These are phyloP conservation scores for Corchorus olitorius DNA, from an alignment of 345 rosid species.

Conservation along the genomic window DNA sequence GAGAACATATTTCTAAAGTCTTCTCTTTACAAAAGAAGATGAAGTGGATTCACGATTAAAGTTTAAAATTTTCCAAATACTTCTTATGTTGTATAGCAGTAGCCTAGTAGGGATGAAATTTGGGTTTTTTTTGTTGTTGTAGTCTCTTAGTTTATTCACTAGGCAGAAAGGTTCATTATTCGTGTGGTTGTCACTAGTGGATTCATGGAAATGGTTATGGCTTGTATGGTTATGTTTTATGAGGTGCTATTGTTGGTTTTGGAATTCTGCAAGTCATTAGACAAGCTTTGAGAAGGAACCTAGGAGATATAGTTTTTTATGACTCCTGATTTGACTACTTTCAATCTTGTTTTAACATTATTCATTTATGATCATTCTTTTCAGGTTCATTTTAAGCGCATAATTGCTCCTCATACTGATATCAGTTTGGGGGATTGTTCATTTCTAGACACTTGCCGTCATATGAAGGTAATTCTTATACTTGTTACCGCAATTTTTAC, in stretches of 20 bases:
- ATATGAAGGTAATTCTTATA: constrained; percentile 77
- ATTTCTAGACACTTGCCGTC: constrained; percentile 99
- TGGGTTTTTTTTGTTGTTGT: neutral
- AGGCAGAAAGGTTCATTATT: neutral
- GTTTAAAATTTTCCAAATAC: neutral
- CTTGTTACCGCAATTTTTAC: constrained; percentile 6
- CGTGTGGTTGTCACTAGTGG: neutral
- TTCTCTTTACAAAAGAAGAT: neutral
- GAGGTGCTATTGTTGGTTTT: neutral
- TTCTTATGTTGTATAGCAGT: neutral
- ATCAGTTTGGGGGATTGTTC: constrained; percentile 95
- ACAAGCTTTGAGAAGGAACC: neutral
- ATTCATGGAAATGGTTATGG: neutral
- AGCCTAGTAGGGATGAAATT: neutral
- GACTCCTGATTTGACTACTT: constrained; percentile 1
- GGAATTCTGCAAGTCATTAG: neutral
- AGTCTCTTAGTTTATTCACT: neutral
- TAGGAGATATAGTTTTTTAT: neutral
- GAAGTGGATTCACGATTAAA: neutral
- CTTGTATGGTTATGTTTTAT: neutral
- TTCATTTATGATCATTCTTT: constrained; percentile 9
- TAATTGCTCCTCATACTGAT: constrained; percentile 95
- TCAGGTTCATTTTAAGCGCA: constrained; percentile 94
- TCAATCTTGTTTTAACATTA: neutral
- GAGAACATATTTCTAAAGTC: neutral